Evolutionary conservation across 768 basidiomycete genomes (phyloP), one percentile per base, ranked within the genome.

Genomic region (Holtermanniella nyarrowii): DNA sequence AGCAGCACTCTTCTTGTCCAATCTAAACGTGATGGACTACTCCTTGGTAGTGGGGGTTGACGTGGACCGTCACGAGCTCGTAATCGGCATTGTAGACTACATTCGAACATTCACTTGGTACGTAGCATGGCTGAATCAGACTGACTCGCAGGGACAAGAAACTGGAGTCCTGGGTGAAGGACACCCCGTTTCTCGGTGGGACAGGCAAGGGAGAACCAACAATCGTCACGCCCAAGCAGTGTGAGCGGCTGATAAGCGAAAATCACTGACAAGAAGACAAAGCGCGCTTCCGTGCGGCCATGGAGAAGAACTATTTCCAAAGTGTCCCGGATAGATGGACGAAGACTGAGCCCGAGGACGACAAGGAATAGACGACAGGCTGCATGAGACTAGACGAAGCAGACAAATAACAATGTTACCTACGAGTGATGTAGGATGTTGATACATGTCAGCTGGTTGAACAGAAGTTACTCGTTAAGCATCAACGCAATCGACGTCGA

Each of bases 81-180:
- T 95, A 11, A 79, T 93, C 42, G 95, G 95, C 20, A 96, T 99
- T 37, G 89, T 99, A 49, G 93, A 93, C 85, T 73, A 64, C 51
- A 71, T 71, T 43, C 55, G 69, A 39, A 90, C 76, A 1, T 54
- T 59, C 49, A 63, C 59, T n/a, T 65, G 58, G 49, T 65, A 46
- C 50, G 52, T 44, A 18, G 26, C 14, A 16, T 21, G 16, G 31
- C 24, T 46, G 25, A 23, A 24, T 4, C 12, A 25, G 10, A 40
- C 11, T 27, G n/a, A 51, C n/a, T 46, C 25, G n/a, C 0, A 95
- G 89, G 89, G 95, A 99, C 75, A 99, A 99, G 76, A 90, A 89
- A 61, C 75, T 99, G 16, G 95, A 97, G 74, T 96, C 84, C 54
- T 95, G 88, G 90, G 88, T 96, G 42, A 99, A 97, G 66, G 95